Percentiles rank a stretch among this genome's conserved stretches.
Evolutionary conservation across 2,329 filamentous ascomycete species (phyloP).

Genomic region (Tolypocladium paradoxum): DNA sequence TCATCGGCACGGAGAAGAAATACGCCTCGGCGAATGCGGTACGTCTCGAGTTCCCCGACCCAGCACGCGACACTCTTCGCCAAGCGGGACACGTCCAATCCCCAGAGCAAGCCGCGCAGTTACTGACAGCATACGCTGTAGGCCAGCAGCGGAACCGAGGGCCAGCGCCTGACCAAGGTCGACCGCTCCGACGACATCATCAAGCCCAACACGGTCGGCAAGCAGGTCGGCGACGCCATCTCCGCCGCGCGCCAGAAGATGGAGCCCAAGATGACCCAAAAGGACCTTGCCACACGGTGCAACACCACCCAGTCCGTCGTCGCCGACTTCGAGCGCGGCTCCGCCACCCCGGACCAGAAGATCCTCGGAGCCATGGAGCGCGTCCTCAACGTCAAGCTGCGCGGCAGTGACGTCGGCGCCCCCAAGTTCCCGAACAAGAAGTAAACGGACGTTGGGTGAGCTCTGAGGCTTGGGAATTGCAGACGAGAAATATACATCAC

Average conservation of each 20-base stretch:
- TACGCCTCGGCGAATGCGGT: conserved; percentile 58
- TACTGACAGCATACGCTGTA: conserved; percentile 11
- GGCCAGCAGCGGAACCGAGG: conserved; percentile 43
- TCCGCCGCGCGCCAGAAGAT: conserved; percentile 66
- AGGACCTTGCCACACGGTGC: conserved; percentile 74
- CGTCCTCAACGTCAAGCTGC: conserved; percentile 77
- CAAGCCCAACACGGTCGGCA: conserved; percentile 86
- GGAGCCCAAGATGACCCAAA: conserved; percentile 94
- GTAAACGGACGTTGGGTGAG: conserved; percentile 15
- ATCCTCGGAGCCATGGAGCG: conserved; percentile 68
- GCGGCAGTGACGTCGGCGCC: conserved; percentile 74
- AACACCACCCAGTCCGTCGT: conserved; percentile 75
- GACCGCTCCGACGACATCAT: conserved; percentile 96
- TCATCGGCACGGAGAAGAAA: conserved; percentile 91
- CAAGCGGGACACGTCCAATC: not conserved
- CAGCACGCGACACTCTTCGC: not conserved
- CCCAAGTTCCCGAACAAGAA: conserved; percentile 72
- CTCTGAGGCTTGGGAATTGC: not conserved
- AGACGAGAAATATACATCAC: not conserved
- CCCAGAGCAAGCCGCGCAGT: not conserved
- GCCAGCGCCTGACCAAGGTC: conserved; percentile 94
- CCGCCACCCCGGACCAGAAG: conserved; percentile 73
- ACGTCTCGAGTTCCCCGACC: conserved; percentile 8
- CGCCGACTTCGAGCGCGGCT: conserved; percentile 76
- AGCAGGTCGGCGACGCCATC: conserved; percentile 73